A percentile compares a stretch with the other conserved stretches of the same genome.
Conservation (phyloP, 257 asterid genomes). For the Nicotiana knightiana region DNA sequence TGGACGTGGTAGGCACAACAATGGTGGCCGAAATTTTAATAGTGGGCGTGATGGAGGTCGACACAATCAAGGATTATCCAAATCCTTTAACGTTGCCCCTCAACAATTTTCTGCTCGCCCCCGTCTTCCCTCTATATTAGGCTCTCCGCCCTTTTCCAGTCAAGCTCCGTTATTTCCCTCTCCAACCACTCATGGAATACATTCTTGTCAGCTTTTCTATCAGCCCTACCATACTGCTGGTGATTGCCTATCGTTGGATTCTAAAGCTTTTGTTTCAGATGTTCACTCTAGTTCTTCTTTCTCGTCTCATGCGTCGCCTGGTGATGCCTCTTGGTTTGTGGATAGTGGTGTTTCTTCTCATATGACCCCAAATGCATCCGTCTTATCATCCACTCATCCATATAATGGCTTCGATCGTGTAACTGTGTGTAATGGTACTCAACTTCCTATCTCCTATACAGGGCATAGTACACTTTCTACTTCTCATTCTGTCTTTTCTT, state of each 20-base stretch:
- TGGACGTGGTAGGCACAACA: too few species aligned
- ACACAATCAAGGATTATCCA: neutral
- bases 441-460: neutral
- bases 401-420: neutral
- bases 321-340: neutral
- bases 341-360: too few species aligned
- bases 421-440: neutral
- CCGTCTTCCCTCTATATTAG: neutral
- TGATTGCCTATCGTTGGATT: too few species aligned
- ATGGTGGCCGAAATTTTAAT: too few species aligned
- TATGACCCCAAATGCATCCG: too few species aligned
- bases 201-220: neutral
- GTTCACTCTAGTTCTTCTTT: too few species aligned
- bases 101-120: neutral
- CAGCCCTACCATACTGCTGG: neutral
- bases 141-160: neutral
- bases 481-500: too few species aligned
- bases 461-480: neutral
- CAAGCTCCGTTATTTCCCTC: neutral
- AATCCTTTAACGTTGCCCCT: too few species aligned
- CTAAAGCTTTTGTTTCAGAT: neutral
- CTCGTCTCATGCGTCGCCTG: too few species aligned
- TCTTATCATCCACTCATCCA: neutral
- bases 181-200: too few species aligned
- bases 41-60: neutral